Evolutionary conservation across 345 rosid species (phyloP), one percentile per base, ranked within the genome.

Genomic region (Lepidium didymum): DNA sequence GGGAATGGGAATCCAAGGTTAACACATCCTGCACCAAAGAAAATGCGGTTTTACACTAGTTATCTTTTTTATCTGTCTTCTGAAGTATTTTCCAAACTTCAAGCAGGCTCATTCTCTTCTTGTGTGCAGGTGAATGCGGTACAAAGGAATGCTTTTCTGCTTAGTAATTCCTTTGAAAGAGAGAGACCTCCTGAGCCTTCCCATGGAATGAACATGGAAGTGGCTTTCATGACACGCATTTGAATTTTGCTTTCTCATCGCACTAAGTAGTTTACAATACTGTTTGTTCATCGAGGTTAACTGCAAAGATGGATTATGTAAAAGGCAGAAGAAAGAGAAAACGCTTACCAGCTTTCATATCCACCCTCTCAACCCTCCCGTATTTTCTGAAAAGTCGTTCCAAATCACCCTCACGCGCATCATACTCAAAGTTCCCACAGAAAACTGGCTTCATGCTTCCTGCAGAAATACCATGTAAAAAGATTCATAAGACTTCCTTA

Each of bases 401-500:
- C 58, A 92, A 58, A 67, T 92, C 98, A 68, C 89, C 80, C 69
- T 88, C 93, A 8, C 96, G 82, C 0, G 90, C 96, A 80, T 90
- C 96, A 52, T 87, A 92, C 81, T 92, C 98, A 59, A 90, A 86
- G 75, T 92, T 92, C 7, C 98, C 97, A 63, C 98, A 92, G 73
- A 92, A 92, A 68, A 92, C 89, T 8, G 96, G 87, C 83, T 81
- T 90, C 98, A 86, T 88, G 46, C 53, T 79, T 59, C 66, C 80
- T 77, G 70, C 41, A 41, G 10, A 40, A 0, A 59, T 2, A 64
- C 66, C 7, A 61, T 2, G 8, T 14, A 16, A 23, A 37, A n/a
- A 10, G 14, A 40, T 37, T 19, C 12, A 16, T 6, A 12, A 1
- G 36, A 41, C 34, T 7, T 51, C 14, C 37, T 15, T 45, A 46